These are phyloP conservation scores for Penicillium sp. DNA, from an alignment of 2,329 filamentous ascomycete genomes.

Conservation along the genomic window DNA sequence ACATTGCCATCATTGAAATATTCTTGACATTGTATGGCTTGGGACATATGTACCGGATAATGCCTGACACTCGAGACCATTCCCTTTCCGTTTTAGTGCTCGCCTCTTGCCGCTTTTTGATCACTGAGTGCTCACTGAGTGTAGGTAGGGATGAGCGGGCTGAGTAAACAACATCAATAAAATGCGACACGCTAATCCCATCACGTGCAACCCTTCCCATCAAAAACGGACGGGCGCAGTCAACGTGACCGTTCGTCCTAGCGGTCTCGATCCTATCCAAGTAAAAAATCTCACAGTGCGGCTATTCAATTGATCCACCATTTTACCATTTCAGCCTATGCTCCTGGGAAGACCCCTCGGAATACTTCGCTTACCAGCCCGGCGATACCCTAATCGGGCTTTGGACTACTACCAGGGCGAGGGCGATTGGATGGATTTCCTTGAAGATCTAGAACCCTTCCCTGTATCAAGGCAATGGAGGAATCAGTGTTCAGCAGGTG, in stretches of 20 bases:
- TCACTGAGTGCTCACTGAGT: neutral
- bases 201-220: conserved; percentile 1
- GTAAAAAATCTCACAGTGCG: neutral
- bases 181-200: neutral
- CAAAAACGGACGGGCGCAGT: neutral
- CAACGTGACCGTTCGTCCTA: neutral
- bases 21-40: neutral
- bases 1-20: neutral
- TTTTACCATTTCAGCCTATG: neutral
- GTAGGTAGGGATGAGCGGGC: neutral
- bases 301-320: neutral
- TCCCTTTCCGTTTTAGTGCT: too few species aligned
- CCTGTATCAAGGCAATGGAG: too few species aligned
- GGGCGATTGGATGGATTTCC: too few species aligned
- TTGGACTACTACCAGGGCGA: neutral
- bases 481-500: too few species aligned
- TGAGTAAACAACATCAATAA: conserved; percentile 5
- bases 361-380: conserved; percentile 2
- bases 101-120: too few species aligned
- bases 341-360: neutral
- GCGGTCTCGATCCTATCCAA: neutral
- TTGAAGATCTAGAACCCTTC: too few species aligned
- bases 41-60: too few species aligned
- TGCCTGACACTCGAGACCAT: too few species aligned
- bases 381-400: neutral